These are phyloP conservation scores for Colletotrichum liriopes DNA, from an alignment of 2,329 filamentous ascomycete genomes.

Conservation along the genomic window DNA sequence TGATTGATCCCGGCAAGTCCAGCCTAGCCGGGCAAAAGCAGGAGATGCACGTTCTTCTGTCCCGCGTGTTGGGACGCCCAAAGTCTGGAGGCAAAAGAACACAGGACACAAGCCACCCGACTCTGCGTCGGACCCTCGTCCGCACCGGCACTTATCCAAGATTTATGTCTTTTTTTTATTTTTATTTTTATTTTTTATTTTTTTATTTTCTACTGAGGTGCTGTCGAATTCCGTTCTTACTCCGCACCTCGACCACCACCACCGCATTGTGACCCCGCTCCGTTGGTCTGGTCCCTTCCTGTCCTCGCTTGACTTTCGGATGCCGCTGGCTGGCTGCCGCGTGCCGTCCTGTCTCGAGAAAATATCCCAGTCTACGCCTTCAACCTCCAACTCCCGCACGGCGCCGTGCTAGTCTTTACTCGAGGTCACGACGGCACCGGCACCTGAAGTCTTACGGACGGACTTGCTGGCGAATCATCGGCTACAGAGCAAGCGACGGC, in stretches of 20 bases:
- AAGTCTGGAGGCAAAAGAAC: background rate
- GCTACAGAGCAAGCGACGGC: background rate
- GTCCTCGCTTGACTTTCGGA: slow-evolving; percentile 2
- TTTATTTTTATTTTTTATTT: background rate
- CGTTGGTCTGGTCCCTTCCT: background rate
- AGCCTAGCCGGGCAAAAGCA: too few species aligned
- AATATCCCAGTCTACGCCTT: background rate
- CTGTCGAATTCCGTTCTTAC: background rate
- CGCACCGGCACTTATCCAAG: background rate
- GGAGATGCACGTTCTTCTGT: background rate
- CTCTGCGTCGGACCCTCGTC: slow-evolving; percentile 6
- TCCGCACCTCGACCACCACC: background rate
- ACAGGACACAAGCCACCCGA: background rate
- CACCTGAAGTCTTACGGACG: background rate
- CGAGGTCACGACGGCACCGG: slow-evolving; percentile 7
- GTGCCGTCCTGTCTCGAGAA: background rate
- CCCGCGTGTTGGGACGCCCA: background rate
- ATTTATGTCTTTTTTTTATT: background rate
- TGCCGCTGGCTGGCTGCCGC: slow-evolving; percentile 1
- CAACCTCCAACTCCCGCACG: background rate
- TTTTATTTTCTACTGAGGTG: background rate
- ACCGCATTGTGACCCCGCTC: slow-evolving; percentile 8
- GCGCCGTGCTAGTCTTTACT: slow-evolving; percentile 8
- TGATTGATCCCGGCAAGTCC: too few species aligned
- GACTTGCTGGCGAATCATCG: background rate